Evolutionary conservation across 2,329 filamentous ascomycete genomes (phyloP).

Genomic region (Calonectria henricotiae): DNA sequence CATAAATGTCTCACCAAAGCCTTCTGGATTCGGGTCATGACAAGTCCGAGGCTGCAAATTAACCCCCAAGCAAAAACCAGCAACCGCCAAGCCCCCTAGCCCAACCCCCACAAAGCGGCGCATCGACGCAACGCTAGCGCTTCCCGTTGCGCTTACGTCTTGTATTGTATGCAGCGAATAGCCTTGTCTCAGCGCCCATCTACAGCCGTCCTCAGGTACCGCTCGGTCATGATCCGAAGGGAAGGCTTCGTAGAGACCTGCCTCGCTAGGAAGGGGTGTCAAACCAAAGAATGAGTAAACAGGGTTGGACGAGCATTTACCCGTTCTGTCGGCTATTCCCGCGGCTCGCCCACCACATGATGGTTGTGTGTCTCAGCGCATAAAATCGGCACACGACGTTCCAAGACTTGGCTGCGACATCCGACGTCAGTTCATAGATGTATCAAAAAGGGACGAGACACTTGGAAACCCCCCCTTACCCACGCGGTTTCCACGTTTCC

Average conservation of each 20-base stretch:
- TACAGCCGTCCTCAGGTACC: conserved; percentile 44
- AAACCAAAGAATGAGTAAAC: conserved; percentile 10
- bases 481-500: conserved; percentile 24
- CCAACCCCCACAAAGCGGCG: conserved; percentile 44
- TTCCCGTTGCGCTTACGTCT: conserved; percentile 46
- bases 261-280: conserved; percentile 29
- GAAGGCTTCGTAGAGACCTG: conserved; percentile 27
- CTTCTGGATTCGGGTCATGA: conserved; percentile 40
- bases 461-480: not conserved
- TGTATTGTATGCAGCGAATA: conserved; percentile 40
- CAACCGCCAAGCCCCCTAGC: conserved; percentile 38
- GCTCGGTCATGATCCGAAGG: conserved; percentile 53
- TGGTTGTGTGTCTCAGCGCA: conserved; percentile 28
- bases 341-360: conserved; percentile 32
- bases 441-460: conserved; percentile 22
- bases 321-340: conserved; percentile 35
- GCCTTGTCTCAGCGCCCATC: conserved; percentile 45
- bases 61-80: conserved; percentile 37
- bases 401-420: conserved; percentile 28
- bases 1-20: not conserved
- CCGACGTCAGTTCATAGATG: conserved; percentile 35
- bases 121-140: conserved; percentile 45
- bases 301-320: conserved; percentile 29
- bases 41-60: conserved; percentile 44
- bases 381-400: conserved; percentile 36